Evolutionary conservation across 305 asterid species (phyloP), one percentile per base, ranked within the genome.

Genomic region (Euphrasia arctica): DNA sequence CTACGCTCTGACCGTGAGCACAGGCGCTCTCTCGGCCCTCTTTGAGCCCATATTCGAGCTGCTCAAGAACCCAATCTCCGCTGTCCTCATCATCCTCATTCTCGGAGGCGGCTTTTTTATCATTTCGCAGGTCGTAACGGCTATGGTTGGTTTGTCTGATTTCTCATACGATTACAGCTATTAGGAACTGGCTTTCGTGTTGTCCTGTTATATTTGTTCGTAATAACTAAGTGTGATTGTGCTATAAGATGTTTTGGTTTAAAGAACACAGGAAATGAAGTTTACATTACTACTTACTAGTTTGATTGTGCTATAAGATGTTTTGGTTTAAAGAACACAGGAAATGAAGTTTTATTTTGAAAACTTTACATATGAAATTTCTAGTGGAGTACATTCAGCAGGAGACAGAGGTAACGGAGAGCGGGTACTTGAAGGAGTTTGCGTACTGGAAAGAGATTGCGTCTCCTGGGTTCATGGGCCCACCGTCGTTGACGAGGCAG

Each of bases 91-190:
- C 6, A 1, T 92, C 9, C 47, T 60, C 0, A 79, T 92, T 32
- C 25, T 86, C 51, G 96, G 88, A n/a, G 98, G 95, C 10, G 65
- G 89, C 7, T 0, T 85, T 66, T 89, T 70, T 69, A 43, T 89
- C 32, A 87, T 81, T 8, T 74, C 96, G 0, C 98, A 89, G 69
- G 93, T 92, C 4, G 83, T 92, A 0, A 82, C 88, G 1, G 98
- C 98, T 39, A 92, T 92, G 98, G 89, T 92, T 68, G 96, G 98
- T 41, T 66, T 92, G 73, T 81, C 96, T 58, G 96, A 85, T 75
- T 89, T 92, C 71, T 74, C 80, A 13, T 85, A 87, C 70, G 87
- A 85, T 18, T 89, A 87, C 81, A 73, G 74, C 59, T 80, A 83
- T 66, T 89, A 74, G 77, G 48, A 45, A 1, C 5, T 31, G 34